Base-by-base conservation (phyloP, 2,329 filamentous ascomycete species). In the Colletotrichum truncatum region DNA sequence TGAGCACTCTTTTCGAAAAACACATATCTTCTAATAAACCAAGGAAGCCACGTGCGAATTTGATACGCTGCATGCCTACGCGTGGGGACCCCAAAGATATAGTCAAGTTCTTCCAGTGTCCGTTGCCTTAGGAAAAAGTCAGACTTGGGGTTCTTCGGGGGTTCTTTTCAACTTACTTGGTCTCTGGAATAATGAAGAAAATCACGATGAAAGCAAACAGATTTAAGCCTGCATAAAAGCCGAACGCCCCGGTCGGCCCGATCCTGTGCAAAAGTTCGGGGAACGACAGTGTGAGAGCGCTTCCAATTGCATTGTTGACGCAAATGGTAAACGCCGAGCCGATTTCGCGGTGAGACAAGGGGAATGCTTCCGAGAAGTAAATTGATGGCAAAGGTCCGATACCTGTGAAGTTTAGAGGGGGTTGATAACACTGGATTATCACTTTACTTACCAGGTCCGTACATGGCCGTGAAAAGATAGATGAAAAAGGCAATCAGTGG, bases 151-250 rank as follows among this genome's bases (percentile, higher is more conserved):
- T 4, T 21, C n/a, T 26, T 3, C 12, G 3, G 14, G 12, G 3
- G 5, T 14, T 11, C 10, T 16, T 6, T 8, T 12, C 7, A 25
- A 60, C 61, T 36, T 65, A 73, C 75, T 85, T 87, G 4, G 85
- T 87, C 72, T 87, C 85, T 1, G 84, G 85, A 1, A 87, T 76
- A 73, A 84, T 86, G 39, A 90, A 78, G 78, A 89, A 90, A 68
- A 91, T 90, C 80, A 91, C 85, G 23, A 87, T 63, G 14, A 90
- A 80, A 0, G 88, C 89, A 2, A 86, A 71, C 4, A 89, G 68
- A 67, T 91, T 92, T 7, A 91, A 76, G 0, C 77, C 86, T 12
- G 76, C 82, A 64, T 90, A 91, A 72, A 91, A 88, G 3, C 86
- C 83, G 69, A 91, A 90, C 2, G 87, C 85, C 6, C 76, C 76